Conservation (phyloP, 768 basidiomycete species). For the Trametes sanguinea region DNA sequence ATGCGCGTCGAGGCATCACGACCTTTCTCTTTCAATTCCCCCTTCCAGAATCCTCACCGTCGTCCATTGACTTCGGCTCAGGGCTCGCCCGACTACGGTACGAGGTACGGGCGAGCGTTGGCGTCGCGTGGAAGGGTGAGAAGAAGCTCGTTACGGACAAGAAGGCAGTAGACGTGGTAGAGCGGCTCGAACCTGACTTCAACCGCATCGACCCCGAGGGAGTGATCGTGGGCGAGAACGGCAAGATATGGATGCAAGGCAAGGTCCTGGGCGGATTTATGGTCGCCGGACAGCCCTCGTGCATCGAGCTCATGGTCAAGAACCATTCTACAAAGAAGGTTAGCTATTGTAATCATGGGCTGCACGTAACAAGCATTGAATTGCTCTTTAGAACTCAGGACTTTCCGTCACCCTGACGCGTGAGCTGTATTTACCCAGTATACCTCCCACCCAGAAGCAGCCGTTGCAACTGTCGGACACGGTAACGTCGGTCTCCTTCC, state of each 20-base stretch:
- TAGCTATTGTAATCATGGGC: constrained; percentile 7
- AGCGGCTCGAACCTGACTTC: constrained; percentile 43
- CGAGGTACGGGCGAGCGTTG: constrained; percentile 71
- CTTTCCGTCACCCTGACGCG: constrained; percentile 62
- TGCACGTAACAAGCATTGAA: background rate
- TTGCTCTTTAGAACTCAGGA: constrained; percentile 59
- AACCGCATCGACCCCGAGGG: constrained; percentile 51
- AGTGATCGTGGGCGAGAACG: constrained; percentile 72
- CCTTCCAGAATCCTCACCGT: constrained; percentile 64
- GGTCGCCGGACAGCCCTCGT: constrained; percentile 68
- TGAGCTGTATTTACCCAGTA: constrained; percentile 55
- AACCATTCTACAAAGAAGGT: constrained; percentile 85
- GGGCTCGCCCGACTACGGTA: constrained; percentile 71
- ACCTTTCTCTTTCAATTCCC: constrained; percentile 83
- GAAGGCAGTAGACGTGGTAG: constrained; percentile 64
- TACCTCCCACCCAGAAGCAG: constrained; percentile 42
- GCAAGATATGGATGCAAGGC: constrained; percentile 78
- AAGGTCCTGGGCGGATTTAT: constrained; percentile 61
- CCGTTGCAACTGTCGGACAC: constrained; percentile 68
- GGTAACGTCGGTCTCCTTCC: constrained; percentile 67
- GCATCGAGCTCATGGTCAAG: constrained; percentile 76
- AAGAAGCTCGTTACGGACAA: constrained; percentile 65
- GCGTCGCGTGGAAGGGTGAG: constrained; percentile 76
- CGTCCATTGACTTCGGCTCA: constrained; percentile 69
- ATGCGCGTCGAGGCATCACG: constrained; percentile 73